A percentile compares a stretch with the other conserved stretches of the same genome.
phyloP scores from a whole-genome alignment of 2,329 filamentous ascomycete genomes.

The Colletotrichum sansevieriae region DNA sequence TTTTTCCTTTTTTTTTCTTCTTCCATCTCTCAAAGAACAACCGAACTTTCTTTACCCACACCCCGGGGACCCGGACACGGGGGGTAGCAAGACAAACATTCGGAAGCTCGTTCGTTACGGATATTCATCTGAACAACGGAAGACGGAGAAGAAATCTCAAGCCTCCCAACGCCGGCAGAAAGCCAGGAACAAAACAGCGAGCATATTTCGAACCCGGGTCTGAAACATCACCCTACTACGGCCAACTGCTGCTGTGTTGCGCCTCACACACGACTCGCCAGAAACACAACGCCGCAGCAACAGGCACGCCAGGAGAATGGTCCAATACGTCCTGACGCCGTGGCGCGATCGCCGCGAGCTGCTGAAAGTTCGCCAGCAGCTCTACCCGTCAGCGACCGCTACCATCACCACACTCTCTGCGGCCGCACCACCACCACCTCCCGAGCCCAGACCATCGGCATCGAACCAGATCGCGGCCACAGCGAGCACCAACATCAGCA shows the following conservation, averaged over 20 bases:
- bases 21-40: not conserved
- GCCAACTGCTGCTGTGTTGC: not conserved
- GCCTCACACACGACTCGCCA: not conserved
- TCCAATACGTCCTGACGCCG: constrained; percentile 79
- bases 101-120: too few species aligned
- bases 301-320: constrained; percentile 59
- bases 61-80: not conserved
- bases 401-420: constrained; percentile 15
- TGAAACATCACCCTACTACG: constrained; percentile 12
- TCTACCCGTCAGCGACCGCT: constrained; percentile 62
- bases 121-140: too few species aligned
- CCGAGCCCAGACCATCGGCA: constrained; percentile 32
- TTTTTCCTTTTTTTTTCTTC: too few species aligned
- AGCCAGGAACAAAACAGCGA: constrained; percentile 15
- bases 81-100: not conserved
- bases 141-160: too few species aligned
- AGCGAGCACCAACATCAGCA: constrained; percentile 14
- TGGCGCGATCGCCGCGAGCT: constrained; percentile 78
- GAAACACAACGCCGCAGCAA: not conserved
- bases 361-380: constrained; percentile 72
- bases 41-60: not conserved
- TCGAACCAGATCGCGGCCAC: constrained; percentile 15
- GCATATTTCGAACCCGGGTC: constrained; percentile 7
- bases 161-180: too few species aligned
- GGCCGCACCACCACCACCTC: constrained; percentile 24